A percentile compares a stretch with the other conserved stretches of the same genome.
These are phyloP conservation scores for Curvularia eragrostidis DNA, from an alignment of 2,329 filamentous ascomycete species.

Conservation along the genomic window DNA sequence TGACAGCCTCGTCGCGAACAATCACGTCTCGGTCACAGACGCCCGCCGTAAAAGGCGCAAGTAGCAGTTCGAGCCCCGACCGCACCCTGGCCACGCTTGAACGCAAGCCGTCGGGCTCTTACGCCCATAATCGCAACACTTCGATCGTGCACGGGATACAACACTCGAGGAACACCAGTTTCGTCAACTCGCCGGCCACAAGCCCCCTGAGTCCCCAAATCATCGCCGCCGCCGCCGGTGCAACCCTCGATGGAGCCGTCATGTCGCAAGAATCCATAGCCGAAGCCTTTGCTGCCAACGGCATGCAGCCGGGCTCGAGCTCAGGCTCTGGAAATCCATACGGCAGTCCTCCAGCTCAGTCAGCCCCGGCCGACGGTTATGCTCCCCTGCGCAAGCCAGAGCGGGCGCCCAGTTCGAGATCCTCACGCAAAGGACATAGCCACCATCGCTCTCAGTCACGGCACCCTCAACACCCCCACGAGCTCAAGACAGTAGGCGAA, in stretches of 20 bases:
- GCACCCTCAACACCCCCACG: conserved; percentile 70
- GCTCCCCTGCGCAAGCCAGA: conserved; percentile 49
- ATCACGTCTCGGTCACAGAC: conserved; percentile 55
- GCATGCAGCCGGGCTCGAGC: conserved; percentile 24
- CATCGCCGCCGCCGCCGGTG: conserved; percentile 63
- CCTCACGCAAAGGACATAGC: conserved; percentile 76
- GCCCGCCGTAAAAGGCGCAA: conserved; percentile 44
- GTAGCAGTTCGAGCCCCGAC: conserved; percentile 49
- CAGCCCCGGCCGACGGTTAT: conserved; percentile 25
- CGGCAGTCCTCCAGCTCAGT: conserved; percentile 12
- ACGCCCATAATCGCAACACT: conserved; percentile 94
- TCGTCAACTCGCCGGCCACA: conserved; percentile 73
- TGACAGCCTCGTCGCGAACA: conserved; percentile 53
- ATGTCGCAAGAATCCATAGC: conserved; percentile 51
- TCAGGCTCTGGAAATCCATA: conserved; percentile 22
- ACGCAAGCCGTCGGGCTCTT: conserved; percentile 61
- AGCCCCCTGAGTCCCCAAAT: conserved; percentile 89
- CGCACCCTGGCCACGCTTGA: conserved; percentile 50
- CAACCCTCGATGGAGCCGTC: conserved; percentile 49
- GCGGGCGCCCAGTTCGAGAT: conserved; percentile 61
- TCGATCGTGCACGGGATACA: conserved; percentile 97
- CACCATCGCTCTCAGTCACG: conserved; percentile 74
- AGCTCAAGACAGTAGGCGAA: conserved; percentile 93
- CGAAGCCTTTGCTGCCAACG: conserved; percentile 46
- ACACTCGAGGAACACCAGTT: conserved; percentile 88